Evolutionary conservation across 2,329 filamentous ascomycete species (phyloP).

Genomic region (Aspergillus sp.): DNA sequence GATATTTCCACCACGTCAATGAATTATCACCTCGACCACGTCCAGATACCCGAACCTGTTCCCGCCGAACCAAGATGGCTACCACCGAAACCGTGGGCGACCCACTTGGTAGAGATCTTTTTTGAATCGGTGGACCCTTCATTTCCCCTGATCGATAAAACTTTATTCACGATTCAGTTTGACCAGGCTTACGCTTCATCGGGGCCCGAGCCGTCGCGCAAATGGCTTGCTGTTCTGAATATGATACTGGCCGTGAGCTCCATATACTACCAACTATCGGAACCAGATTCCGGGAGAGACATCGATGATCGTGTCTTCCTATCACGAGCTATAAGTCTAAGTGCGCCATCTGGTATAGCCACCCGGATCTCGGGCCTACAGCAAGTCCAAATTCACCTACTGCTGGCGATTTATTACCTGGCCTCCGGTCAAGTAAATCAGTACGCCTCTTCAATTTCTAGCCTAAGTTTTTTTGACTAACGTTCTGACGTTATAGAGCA

Average conservation of each 20-base stretch:
- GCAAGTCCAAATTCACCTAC: neutral
- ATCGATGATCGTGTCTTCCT: neutral
- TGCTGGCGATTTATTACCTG: neutral
- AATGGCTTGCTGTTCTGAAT: conserved; percentile 43
- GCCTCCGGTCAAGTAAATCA: neutral
- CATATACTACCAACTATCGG: conserved; percentile 30
- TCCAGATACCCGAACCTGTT: neutral
- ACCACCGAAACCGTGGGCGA: neutral
- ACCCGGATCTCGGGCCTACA: neutral
- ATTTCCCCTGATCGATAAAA: neutral
- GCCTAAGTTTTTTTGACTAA: neutral
- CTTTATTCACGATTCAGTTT: neutral
- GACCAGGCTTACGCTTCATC: neutral
- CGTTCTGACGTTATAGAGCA: conserved; percentile 25
- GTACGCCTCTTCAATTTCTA: neutral
- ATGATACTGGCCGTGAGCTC: conserved; percentile 43
- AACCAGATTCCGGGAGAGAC: neutral
- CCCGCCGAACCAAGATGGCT: neutral
- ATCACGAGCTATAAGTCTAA: neutral
- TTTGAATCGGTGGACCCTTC: neutral
- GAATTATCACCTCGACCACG: neutral
- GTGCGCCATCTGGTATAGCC: neutral
- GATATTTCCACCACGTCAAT: neutral
- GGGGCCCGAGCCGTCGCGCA: conserved; percentile 26
- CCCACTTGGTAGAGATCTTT: neutral